phyloP scores from a whole-genome alignment of 805 yeast genomes.

The Myxozyma mucilagina region DNA sequence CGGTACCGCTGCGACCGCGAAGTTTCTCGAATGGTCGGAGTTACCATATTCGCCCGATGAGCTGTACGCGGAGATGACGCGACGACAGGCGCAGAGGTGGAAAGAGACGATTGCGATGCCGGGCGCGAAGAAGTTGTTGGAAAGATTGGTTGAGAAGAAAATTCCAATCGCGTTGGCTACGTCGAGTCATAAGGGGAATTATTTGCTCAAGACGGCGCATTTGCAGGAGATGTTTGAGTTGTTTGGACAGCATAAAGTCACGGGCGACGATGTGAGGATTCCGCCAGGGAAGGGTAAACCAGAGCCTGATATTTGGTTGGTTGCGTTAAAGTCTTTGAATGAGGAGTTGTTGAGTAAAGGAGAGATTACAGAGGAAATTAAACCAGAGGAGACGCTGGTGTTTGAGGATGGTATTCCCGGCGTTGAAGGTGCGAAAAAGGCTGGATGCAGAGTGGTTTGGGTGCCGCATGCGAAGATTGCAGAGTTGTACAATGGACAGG shows the following conservation, averaged over 20 bases:
- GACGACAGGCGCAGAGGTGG: slow-evolving; percentile 63
- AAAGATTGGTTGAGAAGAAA: slow-evolving; percentile 50
- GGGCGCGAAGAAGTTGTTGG: slow-evolving; percentile 75
- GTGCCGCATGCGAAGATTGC: slow-evolving; percentile 81
- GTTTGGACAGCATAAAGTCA: slow-evolving; percentile 67
- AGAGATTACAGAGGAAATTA: slow-evolving; percentile 45
- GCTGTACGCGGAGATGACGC: slow-evolving; percentile 53
- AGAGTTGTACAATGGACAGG: slow-evolving; percentile 51
- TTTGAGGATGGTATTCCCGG: slow-evolving; percentile 98
- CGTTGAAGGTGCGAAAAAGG: slow-evolving; percentile 75
- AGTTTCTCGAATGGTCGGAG: slow-evolving; percentile 66
- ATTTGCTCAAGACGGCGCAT: slow-evolving; percentile 69
- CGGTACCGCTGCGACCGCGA: slow-evolving; percentile 53
- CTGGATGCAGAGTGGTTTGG: slow-evolving; percentile 90
- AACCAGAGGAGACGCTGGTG: slow-evolving; percentile 77
- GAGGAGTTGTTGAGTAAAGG: slow-evolving; percentile 43
- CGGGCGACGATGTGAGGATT: slow-evolving; percentile 86
- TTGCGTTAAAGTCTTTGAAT: slow-evolving; percentile 74
- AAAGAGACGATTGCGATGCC: slow-evolving; percentile 66
- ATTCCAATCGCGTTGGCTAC: slow-evolving; percentile 92
- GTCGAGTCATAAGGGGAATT: slow-evolving; percentile 67
- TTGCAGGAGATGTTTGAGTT: slow-evolving; percentile 60
- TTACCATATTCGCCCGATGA: slow-evolving; percentile 70
- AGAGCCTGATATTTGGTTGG: slow-evolving; percentile 85
- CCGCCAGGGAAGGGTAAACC: slow-evolving; percentile 92